Conservation (phyloP, 208 protist genomes). For the Naegleria fowleri region DNA sequence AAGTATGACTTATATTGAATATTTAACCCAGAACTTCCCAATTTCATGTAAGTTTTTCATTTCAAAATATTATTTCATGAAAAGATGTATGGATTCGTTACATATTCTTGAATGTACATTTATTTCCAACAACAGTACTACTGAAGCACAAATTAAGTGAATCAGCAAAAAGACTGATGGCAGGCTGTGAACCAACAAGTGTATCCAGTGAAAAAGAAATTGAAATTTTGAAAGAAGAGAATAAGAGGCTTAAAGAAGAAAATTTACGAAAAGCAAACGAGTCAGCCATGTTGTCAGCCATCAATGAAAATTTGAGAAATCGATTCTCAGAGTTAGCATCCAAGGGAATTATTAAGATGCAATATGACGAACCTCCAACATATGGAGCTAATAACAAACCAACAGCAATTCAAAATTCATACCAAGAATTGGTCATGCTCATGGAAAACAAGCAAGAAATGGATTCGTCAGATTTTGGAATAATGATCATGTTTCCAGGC, state of each 20-base stretch:
- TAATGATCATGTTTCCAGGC: slow-evolving; percentile 9
- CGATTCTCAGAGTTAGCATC: not conserved
- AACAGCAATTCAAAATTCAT: not conserved
- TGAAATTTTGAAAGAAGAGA: not conserved
- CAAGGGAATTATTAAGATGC: not conserved
- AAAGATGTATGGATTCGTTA: no score
- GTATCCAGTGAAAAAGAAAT: not conserved
- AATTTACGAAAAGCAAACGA: not conserved
- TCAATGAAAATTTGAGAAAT: slow-evolving; percentile 16
- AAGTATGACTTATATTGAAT: not conserved
- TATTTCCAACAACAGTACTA: not conserved
- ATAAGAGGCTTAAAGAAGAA: slow-evolving; percentile 6
- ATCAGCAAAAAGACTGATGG: not conserved
- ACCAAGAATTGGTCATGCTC: not conserved
- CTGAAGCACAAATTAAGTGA: not conserved
- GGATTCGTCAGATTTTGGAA: slow-evolving; percentile 14
- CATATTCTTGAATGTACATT: not conserved
- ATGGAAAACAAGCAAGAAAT: slow-evolving; percentile 25
- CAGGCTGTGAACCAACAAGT: not conserved
- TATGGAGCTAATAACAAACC: not conserved
- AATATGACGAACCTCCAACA: not conserved
- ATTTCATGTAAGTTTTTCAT: not conserved
- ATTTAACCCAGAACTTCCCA: slow-evolving; percentile 7
- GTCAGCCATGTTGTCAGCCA: not conserved
- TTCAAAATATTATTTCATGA: no score